A percentile compares a stretch with the other conserved stretches of the same genome.
phyloP scores from a whole-genome alignment of 345 rosid species.

The Linum usitatissimum region DNA sequence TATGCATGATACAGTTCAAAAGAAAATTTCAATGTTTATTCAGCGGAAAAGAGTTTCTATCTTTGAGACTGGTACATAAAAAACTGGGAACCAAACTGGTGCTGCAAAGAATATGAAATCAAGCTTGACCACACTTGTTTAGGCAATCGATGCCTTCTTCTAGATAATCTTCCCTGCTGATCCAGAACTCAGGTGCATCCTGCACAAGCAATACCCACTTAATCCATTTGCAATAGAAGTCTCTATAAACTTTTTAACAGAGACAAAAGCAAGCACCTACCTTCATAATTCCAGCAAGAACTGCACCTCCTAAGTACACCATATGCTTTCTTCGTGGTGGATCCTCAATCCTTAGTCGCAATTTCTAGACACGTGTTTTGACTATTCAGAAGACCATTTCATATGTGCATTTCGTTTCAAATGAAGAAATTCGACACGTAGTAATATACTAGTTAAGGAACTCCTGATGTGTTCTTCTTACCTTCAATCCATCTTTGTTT shows the following conservation, averaged over 20 bases:
- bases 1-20: too few relatives aligned
- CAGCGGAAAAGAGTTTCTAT: too few relatives aligned
- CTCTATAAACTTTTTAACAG: background rate
- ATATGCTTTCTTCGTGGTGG: slow-evolving; percentile 98
- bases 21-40: too few relatives aligned
- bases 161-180: slow-evolving; percentile 76
- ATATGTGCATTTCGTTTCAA: background rate
- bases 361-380: slow-evolving; percentile 38
- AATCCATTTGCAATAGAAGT: background rate
- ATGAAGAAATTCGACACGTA: too few relatives aligned
- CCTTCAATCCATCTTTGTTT: slow-evolving; percentile 95
- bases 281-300: slow-evolving; percentile 99
- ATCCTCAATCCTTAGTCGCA: slow-evolving; percentile 79
- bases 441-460: too few relatives aligned
- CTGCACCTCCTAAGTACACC: slow-evolving; percentile 98
- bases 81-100: too few relatives aligned
- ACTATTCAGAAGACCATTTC: background rate
- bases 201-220: slow-evolving; percentile 21
- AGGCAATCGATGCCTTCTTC: slow-evolving; percentile 82
- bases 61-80: too few relatives aligned
- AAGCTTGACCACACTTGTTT: slow-evolving; percentile 61
- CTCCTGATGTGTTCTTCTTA: slow-evolving; percentile 13
- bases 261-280: slow-evolving; percentile 24
- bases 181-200: slow-evolving; percentile 99
- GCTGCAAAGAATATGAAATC: background rate